Conservation (phyloP, 2,329 filamentous ascomycete genomes). For the Chaetothyriales sp. region DNA sequence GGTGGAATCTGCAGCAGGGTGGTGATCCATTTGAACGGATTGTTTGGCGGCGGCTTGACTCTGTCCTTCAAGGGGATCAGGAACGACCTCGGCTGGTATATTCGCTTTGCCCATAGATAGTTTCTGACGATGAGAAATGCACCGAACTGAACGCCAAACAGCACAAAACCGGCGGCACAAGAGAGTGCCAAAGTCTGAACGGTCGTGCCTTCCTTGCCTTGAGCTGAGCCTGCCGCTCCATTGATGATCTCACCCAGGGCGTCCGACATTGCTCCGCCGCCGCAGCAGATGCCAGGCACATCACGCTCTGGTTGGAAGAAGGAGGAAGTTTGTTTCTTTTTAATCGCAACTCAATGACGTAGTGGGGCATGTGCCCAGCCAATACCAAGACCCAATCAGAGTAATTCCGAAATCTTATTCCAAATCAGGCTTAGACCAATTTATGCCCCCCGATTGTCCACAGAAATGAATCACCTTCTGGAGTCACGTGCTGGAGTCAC, state of each 20-base stretch:
- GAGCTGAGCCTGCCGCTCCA: conserved; percentile 18
- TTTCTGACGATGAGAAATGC: conserved; percentile 17
- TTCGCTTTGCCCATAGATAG: conserved; percentile 18
- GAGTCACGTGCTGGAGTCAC: no score
- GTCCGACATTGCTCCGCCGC: conserved; percentile 4
- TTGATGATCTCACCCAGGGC: conserved; percentile 15
- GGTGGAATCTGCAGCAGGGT: conserved; percentile 18
- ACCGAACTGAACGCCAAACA: conserved; percentile 17
- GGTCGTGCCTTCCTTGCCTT: conserved; percentile 18
- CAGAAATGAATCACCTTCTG: neutral
- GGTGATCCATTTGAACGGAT: conserved; percentile 19
- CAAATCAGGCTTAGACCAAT: neutral
- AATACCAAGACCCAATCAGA: neutral
- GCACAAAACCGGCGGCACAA: conserved; percentile 18
- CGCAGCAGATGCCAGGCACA: neutral
- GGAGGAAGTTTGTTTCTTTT: neutral
- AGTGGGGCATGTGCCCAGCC: neutral
- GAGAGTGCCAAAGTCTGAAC: conserved; percentile 19
- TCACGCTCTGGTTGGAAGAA: neutral
- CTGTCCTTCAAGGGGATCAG: conserved; percentile 19
- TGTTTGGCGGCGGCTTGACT: conserved; percentile 17
- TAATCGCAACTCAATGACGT: neutral
- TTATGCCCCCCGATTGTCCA: no score
- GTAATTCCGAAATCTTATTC: neutral
- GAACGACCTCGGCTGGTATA: conserved; percentile 19